Conservation (phyloP, 176 grass and related monocot genomes). For the Oryza glumipatula region DNA sequence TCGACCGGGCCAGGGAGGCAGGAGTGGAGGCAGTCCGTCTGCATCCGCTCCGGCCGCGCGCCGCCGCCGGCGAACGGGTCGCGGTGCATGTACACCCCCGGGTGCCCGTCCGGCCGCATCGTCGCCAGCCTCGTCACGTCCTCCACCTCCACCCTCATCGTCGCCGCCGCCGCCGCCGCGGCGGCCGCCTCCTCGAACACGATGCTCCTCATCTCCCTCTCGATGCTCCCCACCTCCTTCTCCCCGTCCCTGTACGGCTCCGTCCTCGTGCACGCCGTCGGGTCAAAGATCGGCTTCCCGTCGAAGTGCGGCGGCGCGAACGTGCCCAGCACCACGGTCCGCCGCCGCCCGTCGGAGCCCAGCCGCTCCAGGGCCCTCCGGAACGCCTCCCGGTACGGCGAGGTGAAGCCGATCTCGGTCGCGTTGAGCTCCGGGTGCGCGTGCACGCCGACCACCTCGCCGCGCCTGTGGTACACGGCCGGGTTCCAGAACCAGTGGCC, state of each 20-base stretch:
- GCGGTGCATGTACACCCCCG: slow-evolving; percentile 55
- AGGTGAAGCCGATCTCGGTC: slow-evolving; percentile 59
- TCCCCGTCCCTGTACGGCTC: slow-evolving; percentile 60
- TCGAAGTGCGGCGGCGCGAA: slow-evolving; percentile 76
- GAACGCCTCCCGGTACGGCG: slow-evolving; percentile 50
- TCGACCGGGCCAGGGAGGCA: slow-evolving; percentile 70
- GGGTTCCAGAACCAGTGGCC: slow-evolving; percentile 71
- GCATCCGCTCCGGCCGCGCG: slow-evolving; percentile 31
- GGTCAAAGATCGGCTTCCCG: slow-evolving; percentile 35
- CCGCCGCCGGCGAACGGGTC: slow-evolving; percentile 47
- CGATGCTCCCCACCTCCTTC: slow-evolving; percentile 48
- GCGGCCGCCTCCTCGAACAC: slow-evolving; percentile 48
- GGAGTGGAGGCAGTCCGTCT: slow-evolving; percentile 70
- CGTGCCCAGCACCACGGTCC: slow-evolving; percentile 49
- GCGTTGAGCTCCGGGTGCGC: slow-evolving; percentile 35
- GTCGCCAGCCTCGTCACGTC: slow-evolving; percentile 72
- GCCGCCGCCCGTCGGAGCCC: neutral
- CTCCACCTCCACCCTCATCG: slow-evolving; percentile 46
- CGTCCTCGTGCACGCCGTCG: slow-evolving; percentile 50
- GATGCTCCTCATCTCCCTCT: slow-evolving; percentile 46
- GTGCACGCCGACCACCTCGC: slow-evolving; percentile 54
- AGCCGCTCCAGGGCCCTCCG: slow-evolving; percentile 19
- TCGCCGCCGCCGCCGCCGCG: neutral
- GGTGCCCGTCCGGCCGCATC: slow-evolving; percentile 72
- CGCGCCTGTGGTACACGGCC: slow-evolving; percentile 47